phyloP scores from a whole-genome alignment of 2,329 filamentous ascomycete species.

The Raffaelea ambrosiae region DNA sequence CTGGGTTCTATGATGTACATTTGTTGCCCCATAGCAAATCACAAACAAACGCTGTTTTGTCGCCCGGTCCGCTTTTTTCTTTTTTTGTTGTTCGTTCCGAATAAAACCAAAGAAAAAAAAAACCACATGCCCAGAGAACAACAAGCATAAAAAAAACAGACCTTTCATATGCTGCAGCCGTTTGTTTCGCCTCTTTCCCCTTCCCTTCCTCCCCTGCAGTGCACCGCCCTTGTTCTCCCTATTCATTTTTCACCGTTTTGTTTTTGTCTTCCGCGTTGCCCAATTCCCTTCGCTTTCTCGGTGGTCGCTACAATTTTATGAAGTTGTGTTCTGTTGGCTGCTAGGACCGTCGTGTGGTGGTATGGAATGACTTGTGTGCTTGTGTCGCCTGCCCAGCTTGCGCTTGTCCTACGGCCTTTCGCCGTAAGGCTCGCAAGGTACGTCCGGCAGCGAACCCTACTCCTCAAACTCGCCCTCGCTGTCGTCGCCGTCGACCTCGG shows the following conservation, averaged over 20 bases:
- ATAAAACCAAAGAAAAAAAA: too few relatives aligned
- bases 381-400: too few relatives aligned
- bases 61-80: neutral
- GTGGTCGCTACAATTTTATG: too few relatives aligned
- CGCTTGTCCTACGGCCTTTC: too few relatives aligned
- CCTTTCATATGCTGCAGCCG: neutral
- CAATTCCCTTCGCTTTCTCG: neutral
- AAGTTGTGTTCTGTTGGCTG: too few relatives aligned
- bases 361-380: too few relatives aligned
- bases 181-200: neutral
- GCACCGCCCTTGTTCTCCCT: neutral
- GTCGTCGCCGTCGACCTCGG: slow-evolving; percentile 95
- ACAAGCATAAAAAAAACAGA: too few relatives aligned
- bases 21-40: neutral
- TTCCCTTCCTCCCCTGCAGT: neutral
- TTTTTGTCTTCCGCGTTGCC: neutral
- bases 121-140: neutral
- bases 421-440: too few relatives aligned
- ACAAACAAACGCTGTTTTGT: neutral
- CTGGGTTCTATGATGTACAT: neutral
- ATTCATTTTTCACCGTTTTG: neutral
- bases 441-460: too few relatives aligned
- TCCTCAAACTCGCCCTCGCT: slow-evolving; percentile 73
- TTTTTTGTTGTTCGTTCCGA: neutral
- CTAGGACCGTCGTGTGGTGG: too few relatives aligned